Evolutionary conservation across 169 alveolate genomes (phyloP).

Genomic region (Pseudocohnilembus persalinus): DNA sequence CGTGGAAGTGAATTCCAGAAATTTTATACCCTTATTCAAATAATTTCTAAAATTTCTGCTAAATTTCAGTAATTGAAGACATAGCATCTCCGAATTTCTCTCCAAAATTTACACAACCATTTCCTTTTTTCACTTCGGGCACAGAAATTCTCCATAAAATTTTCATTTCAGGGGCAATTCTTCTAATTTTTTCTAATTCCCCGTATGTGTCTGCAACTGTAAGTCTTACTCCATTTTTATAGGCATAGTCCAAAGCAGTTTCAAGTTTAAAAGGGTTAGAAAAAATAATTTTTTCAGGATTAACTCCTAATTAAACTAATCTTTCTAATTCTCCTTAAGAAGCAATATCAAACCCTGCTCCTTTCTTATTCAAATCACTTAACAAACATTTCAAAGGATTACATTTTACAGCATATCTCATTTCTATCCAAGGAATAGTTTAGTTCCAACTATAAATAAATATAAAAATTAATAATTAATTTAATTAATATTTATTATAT

Average conservation of each 20-base stretch:
- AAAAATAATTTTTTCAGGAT: constrained; percentile 16
- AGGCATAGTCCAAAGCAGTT: constrained; percentile 32
- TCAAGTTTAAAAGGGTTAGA: constrained; percentile 29
- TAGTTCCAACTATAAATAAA: neutral
- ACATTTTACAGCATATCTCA: neutral
- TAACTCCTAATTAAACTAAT: neutral
- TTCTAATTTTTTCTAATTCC: constrained; percentile 24
- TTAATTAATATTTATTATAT: too few species aligned
- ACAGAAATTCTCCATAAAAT: constrained; percentile 46
- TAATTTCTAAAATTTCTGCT: constrained; percentile 26
- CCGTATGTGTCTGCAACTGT: constrained; percentile 43
- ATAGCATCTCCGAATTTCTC: constrained; percentile 47
- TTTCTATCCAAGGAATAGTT: neutral
- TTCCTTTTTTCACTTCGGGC: constrained; percentile 30
- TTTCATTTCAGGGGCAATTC: constrained; percentile 36
- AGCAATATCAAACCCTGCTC: neutral
- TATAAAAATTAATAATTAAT: too few species aligned
- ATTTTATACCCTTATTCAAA: constrained; percentile 12
- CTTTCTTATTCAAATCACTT: neutral
- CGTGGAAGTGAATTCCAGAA: constrained; percentile 47
- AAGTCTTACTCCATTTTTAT: constrained; percentile 12
- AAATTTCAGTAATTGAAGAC: constrained; percentile 9
- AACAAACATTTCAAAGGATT: neutral
- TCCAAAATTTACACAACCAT: constrained; percentile 18
- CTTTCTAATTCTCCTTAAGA: constrained; percentile 10